These are phyloP conservation scores for Neurospora terricola DNA, from an alignment of 495 filamentous ascomycete species.

Conservation along the genomic window DNA sequence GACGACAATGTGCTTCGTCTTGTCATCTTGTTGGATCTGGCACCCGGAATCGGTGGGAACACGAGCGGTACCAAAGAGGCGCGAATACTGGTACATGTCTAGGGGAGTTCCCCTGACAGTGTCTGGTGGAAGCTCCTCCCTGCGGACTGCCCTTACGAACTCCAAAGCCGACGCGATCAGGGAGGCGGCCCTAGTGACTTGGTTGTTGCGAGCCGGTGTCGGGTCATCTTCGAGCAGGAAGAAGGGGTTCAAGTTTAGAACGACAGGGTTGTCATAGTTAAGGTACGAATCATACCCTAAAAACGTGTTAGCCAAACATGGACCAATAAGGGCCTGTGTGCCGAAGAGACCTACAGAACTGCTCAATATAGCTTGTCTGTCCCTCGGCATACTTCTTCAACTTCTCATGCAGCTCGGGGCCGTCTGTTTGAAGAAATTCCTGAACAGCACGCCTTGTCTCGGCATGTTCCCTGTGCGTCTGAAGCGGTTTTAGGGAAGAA, in stretches of 20 bases:
- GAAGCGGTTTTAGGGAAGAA: slow-evolving; percentile 69
- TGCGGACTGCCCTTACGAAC: slow-evolving; percentile 87
- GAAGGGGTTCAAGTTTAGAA: slow-evolving; percentile 95
- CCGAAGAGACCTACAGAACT: slow-evolving; percentile 69
- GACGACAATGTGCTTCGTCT: slow-evolving; percentile 85
- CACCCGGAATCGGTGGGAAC: slow-evolving; percentile 93
- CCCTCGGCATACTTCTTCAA: slow-evolving; percentile 88
- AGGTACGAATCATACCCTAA: slow-evolving; percentile 97
- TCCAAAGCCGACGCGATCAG: slow-evolving; percentile 81
- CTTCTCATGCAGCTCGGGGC: slow-evolving; percentile 75
- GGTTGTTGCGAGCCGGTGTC: slow-evolving; percentile 89
- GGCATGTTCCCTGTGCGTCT: slow-evolving; percentile 68
- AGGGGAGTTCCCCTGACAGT: slow-evolving; percentile 71
- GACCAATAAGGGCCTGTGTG: neutral
- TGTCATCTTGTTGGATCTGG: slow-evolving; percentile 86
- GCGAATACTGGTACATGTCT: slow-evolving; percentile 96
- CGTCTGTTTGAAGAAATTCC: slow-evolving; percentile 80
- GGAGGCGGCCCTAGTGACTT: slow-evolving; percentile 90
- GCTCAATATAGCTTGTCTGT: slow-evolving; percentile 94
- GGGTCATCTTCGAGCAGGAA: slow-evolving; percentile 97
- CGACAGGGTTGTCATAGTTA: slow-evolving; percentile 96
- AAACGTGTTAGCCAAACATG: neutral
- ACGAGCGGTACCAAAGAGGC: slow-evolving; percentile 89
- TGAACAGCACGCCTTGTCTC: slow-evolving; percentile 72
- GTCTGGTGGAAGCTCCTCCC: slow-evolving; percentile 88